Conservation (phyloP, 2,329 filamentous ascomycete species). For the Xylaria sp. region DNA sequence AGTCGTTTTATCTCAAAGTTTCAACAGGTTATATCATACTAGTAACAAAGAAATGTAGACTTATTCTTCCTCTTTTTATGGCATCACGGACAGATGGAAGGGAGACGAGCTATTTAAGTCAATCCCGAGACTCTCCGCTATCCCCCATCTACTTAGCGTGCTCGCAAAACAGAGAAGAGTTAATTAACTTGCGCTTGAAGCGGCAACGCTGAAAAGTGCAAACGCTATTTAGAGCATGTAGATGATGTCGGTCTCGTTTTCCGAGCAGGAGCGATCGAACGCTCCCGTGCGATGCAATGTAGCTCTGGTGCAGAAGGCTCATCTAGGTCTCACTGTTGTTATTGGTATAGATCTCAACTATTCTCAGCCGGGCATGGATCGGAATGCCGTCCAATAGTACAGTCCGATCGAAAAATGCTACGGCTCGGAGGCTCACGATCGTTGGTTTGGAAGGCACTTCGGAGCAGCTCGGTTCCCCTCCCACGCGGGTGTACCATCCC, state of each 20-base stretch:
- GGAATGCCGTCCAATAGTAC: background rate
- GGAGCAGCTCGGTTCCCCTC: constrained; percentile 7
- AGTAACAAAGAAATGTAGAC: background rate
- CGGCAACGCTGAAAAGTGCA: constrained; percentile 12
- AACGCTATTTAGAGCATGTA: background rate
- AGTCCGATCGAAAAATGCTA: background rate
- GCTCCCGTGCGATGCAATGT: background rate
- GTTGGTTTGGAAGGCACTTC: background rate
- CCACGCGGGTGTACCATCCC: background rate
- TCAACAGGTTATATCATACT: background rate
- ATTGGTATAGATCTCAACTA: background rate
- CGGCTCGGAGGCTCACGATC: background rate
- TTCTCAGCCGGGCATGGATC: background rate
- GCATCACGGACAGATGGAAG: constrained; percentile 10
- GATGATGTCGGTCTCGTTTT: background rate
- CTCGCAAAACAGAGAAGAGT: constrained; percentile 1
- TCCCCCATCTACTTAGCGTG: constrained; percentile 18
- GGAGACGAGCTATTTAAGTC: constrained; percentile 15
- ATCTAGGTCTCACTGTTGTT: background rate
- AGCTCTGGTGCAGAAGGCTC: constrained; percentile 8
- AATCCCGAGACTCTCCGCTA: constrained; percentile 8
- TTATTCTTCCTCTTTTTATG: background rate
- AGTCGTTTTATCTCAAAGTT: background rate
- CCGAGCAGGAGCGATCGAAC: background rate
- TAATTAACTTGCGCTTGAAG: constrained; percentile 12